Conservation (phyloP, 768 basidiomycete species). For the Mrakia gelida region DNA sequence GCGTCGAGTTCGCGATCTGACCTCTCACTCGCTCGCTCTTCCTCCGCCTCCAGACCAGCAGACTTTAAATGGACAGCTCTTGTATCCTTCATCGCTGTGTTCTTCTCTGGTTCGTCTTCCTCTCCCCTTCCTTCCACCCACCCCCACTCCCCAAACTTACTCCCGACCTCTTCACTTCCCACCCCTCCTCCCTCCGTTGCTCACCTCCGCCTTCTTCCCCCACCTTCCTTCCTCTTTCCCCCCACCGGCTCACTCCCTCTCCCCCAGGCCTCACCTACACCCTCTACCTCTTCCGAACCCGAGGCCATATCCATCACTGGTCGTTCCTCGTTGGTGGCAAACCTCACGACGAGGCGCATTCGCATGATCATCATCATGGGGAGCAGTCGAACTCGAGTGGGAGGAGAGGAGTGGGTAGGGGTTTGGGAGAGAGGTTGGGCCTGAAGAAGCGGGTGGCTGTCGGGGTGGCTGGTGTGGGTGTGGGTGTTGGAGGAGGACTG, state of each 20-base stretch:
- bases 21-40: no score
- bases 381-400: neutral
- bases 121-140: neutral
- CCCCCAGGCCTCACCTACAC: slow-evolving; percentile 5
- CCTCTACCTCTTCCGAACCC: slow-evolving; percentile 11
- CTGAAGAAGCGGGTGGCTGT: no score
- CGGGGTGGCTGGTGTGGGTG: no score
- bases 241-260: neutral
- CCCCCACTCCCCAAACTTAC: no score
- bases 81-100: slow-evolving; percentile 44
- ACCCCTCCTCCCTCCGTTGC: no score
- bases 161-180: neutral
- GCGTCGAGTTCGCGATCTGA: no score
- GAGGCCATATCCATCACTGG: slow-evolving; percentile 22
- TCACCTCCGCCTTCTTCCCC: no score
- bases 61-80: slow-evolving; percentile 46
- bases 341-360: neutral
- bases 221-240: neutral
- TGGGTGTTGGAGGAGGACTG: no score
- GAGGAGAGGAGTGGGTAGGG: no score
- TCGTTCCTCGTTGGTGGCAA: neutral
- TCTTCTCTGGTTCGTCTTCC: slow-evolving; percentile 35
- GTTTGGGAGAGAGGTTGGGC: neutral
- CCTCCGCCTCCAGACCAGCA: neutral
- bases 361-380: no score